Percentiles rank a stretch among this genome's conserved stretches.
These are phyloP conservation scores for Rhododendron henanense DNA, from an alignment of 148 eudicot genomes.

Conservation along the genomic window DNA sequence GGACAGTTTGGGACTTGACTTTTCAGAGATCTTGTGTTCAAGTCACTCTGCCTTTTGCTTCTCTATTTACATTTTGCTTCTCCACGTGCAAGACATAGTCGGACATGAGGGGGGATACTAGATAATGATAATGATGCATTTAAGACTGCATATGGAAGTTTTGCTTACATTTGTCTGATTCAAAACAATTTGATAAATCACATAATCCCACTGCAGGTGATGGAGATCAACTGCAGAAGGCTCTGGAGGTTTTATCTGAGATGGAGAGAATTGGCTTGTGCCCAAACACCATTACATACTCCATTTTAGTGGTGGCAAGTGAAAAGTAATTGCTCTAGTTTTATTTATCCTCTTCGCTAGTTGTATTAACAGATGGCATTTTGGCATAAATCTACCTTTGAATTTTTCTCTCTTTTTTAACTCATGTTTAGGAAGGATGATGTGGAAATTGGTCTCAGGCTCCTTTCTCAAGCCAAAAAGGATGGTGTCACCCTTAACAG, in stretches of 20 bases:
- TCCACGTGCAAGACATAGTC: background rate
- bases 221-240: slow-evolving; percentile 65
- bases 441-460: slow-evolving; percentile 66
- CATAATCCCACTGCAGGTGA: slow-evolving; percentile 50
- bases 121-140: background rate
- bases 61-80: background rate
- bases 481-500: slow-evolving; percentile 70
- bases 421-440: slow-evolving; percentile 61
- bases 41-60: background rate
- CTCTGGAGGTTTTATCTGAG: slow-evolving; percentile 61
- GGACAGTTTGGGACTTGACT: background rate
- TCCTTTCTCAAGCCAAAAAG: slow-evolving; percentile 73
- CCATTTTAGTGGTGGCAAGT: slow-evolving; percentile 76
- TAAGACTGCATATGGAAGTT: background rate
- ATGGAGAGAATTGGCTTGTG: slow-evolving; percentile 64
- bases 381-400: background rate
- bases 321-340: slow-evolving; percentile 64
- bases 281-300: slow-evolving; percentile 84
- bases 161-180: background rate
- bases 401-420: slow-evolving; percentile 12
- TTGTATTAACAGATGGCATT: background rate
- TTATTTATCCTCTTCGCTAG: background rate
- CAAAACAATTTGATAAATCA: slow-evolving; percentile 4
- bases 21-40: background rate
- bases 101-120: background rate